phyloP scores from a whole-genome alignment of 495 filamentous ascomycete species.

The Articulospora tetracladia region DNA sequence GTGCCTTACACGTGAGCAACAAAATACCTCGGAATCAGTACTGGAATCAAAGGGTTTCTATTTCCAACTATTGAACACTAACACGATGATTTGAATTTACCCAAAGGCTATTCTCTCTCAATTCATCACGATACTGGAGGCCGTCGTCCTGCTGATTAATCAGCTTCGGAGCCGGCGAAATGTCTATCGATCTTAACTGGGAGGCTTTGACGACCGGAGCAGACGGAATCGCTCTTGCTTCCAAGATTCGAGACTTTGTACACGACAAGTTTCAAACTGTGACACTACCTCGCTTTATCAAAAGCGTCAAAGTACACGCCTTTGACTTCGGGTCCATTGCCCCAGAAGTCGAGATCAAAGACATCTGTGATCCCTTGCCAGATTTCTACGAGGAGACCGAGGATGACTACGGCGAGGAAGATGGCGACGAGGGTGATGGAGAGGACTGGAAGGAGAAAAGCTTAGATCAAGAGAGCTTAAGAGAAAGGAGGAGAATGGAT shows the following conservation, averaged over 20 bases:
- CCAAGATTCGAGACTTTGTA: slow-evolving; percentile 86
- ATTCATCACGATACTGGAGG: too few species aligned
- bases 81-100: too few species aligned
- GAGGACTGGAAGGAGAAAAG: slow-evolving; percentile 10
- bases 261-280: slow-evolving; percentile 93
- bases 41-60: too few species aligned
- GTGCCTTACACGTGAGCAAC: too few species aligned
- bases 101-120: too few species aligned
- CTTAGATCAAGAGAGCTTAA: slow-evolving; percentile 35
- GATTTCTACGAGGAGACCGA: slow-evolving; percentile 94
- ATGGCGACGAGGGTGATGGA: slow-evolving; percentile 36
- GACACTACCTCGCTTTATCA: slow-evolving; percentile 89
- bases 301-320: slow-evolving; percentile 87
- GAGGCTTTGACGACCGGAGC: slow-evolving; percentile 83
- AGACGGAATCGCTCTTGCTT: slow-evolving; percentile 78
- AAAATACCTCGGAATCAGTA: too few species aligned
- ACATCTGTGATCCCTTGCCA: slow-evolving; percentile 89
- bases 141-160: too few species aligned
- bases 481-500: slow-evolving; percentile 39
- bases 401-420: slow-evolving; percentile 40
- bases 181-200: slow-evolving; percentile 99
- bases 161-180: slow-evolving; percentile 30
- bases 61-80: too few species aligned
- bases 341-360: slow-evolving; percentile 87
- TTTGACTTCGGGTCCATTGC: slow-evolving; percentile 86